These are phyloP conservation scores for Scutellaria baicalensis DNA, from an alignment of 257 asterid genomes.

Conservation along the genomic window DNA sequence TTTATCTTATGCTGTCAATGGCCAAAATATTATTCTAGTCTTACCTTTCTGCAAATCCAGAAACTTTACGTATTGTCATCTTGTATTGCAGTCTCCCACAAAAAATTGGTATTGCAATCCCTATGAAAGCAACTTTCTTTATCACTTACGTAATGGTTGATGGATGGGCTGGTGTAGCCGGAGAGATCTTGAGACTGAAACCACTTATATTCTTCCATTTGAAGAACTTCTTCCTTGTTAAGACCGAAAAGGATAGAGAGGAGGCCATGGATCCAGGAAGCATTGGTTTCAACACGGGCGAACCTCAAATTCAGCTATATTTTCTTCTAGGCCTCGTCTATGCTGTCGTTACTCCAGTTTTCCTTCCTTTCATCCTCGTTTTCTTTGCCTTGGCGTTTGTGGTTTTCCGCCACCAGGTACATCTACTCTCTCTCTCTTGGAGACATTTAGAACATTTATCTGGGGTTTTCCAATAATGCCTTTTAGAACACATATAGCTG, in stretches of 20 bases:
- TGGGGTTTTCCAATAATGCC: background rate
- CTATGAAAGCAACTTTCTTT: slow-evolving; percentile 93
- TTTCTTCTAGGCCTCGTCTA: slow-evolving; percentile 90
- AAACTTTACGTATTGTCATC: slow-evolving; percentile 6
- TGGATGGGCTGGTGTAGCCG: slow-evolving; percentile 97
- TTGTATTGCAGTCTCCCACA: slow-evolving; percentile 45
- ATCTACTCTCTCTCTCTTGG: background rate
- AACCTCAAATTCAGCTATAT: slow-evolving; percentile 90
- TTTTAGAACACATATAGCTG: background rate
- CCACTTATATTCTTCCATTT: slow-evolving; percentile 74
- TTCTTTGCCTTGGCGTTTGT: slow-evolving; percentile 73
- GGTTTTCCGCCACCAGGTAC: slow-evolving; percentile 91
- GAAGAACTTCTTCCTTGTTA: slow-evolving; percentile 75
- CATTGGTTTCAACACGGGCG: slow-evolving; percentile 84
- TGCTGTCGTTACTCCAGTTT: slow-evolving; percentile 81
- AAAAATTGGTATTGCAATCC: slow-evolving; percentile 81
- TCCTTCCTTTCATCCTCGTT: slow-evolving; percentile 82
- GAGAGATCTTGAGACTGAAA: slow-evolving; percentile 74
- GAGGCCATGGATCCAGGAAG: slow-evolving; percentile 96
- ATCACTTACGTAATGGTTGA: slow-evolving; percentile 88
- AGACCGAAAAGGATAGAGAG: slow-evolving; percentile 85
- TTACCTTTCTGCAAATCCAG: too few relatives aligned
- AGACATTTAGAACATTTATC: background rate
- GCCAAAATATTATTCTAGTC: background rate
- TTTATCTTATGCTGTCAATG: background rate